Base-by-base conservation (phyloP, 2,329 filamentous ascomycete species). In the Aspergillus japonicus region DNA sequence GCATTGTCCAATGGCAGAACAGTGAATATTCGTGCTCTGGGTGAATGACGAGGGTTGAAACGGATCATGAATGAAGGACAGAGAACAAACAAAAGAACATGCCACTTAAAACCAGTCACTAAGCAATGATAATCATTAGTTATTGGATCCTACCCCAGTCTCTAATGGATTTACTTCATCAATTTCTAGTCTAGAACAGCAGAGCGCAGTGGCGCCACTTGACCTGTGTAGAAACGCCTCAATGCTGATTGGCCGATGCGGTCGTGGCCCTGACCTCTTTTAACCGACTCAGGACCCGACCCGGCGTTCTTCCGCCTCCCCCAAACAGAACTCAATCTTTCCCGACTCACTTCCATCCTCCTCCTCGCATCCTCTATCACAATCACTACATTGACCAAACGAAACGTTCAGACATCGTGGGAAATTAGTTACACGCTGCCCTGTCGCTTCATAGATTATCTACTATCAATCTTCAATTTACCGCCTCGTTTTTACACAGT, bases 151-250 rank as follows among this genome's bases (percentile, higher is more conserved):
- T 44, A 44, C n/a, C n/a, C 39, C 39, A 19, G 39, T 44, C 39
- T 44, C 39, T 44, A 29, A 24, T 51, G 24, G 33, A 35, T 35
- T 16, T 35, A 12, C 33, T 16, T 35, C 14, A 11, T 16, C 14
- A 35, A 1, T 35, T 35, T 35, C 33, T 35, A 16, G 11, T 19
- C 16, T 51, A 19, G 57, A 53, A 55, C 51, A 60, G 60, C 47
- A 50, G 59, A 58, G 42, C 23, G 47, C 8, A 64, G 65, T 74
- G 70, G 70, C 68, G 68, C 69, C 72, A 73, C 68, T 60, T 23
- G 21, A 29, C n/a, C 4, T 71, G 73, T 66, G 69, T 76, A 73
- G 73, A 77, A 78, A 78, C 70, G 66, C 63, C 59, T 73, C 19
- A 16, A 60, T 35, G 54, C 60, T 78, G 74, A 78, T 78, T 78